Evolutionary conservation across 163 green algal genomes (phyloP).

Genomic region (Smithsoniella earleae): DNA sequence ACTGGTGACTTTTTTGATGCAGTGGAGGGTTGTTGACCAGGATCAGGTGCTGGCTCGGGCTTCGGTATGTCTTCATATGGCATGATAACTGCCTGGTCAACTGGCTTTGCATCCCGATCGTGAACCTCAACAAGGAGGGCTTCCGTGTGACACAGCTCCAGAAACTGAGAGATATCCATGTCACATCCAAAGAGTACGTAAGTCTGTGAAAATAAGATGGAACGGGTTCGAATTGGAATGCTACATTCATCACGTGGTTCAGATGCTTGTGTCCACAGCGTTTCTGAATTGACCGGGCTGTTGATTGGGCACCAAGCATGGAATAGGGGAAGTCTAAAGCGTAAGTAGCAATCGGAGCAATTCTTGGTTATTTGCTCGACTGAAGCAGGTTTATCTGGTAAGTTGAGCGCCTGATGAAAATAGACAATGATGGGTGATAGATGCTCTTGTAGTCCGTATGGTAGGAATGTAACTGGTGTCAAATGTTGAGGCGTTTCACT

Average conservation of each 20-base stretch:
- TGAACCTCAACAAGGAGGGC: slow-evolving; percentile 1
- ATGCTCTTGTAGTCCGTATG: not conserved
- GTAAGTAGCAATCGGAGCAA: not conserved
- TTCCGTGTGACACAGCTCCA: not conserved
- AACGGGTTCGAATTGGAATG: not conserved
- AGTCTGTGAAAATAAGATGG: not conserved
- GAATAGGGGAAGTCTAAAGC: not conserved
- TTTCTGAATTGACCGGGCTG: too few species aligned
- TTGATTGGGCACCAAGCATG: too few species aligned
- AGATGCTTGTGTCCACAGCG: too few species aligned
- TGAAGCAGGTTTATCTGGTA: not conserved
- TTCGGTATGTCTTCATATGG: not conserved
- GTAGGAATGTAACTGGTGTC: not conserved
- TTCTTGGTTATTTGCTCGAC: not conserved
- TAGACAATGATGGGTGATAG: not conserved
- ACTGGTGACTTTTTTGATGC: not conserved
- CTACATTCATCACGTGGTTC: not conserved
- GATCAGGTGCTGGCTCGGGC: not conserved
- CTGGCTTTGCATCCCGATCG: slow-evolving; percentile 2
- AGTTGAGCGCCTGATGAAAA: not conserved
- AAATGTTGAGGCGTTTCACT: too few species aligned
- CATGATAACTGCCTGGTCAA: not conserved
- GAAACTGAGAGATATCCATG: not conserved
- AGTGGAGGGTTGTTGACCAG: not conserved
- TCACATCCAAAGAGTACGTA: slow-evolving; percentile 7